These are phyloP conservation scores for Paragyromitra xinjiangensis DNA, from an alignment of 495 filamentous ascomycete species.

Conservation along the genomic window DNA sequence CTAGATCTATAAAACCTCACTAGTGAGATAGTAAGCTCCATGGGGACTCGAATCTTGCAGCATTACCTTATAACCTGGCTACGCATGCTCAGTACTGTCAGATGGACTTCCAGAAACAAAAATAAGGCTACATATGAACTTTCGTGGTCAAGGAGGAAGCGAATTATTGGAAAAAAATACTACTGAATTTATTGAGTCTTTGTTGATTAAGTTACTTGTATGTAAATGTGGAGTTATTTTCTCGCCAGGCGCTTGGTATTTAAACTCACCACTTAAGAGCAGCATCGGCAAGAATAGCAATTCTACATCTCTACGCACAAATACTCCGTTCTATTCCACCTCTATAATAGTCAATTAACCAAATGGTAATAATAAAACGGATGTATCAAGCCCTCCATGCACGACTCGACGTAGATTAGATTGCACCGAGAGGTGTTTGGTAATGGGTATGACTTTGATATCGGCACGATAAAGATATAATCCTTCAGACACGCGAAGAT, in stretches of 20 bases:
- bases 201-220: no score
- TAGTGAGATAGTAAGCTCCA: no score
- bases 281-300: neutral
- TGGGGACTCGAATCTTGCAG: no score
- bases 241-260: neutral
- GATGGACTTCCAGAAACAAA: no score
- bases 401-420: constrained; percentile 76
- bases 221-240: neutral
- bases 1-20: no score
- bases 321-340: neutral
- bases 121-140: no score
- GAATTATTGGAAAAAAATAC: no score
- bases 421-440: constrained; percentile 80
- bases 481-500: constrained; percentile 79
- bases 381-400: constrained; percentile 91
- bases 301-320: neutral
- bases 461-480: constrained; percentile 88
- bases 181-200: no score
- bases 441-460: constrained; percentile 82
- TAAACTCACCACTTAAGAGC: no score
- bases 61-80: no score
- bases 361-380: neutral
- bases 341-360: neutral
- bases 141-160: no score
- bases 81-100: no score